A percentile compares a stretch with the other conserved stretches of the same genome.
These are phyloP conservation scores for Aureobasidium sp. DNA, from an alignment of 2,329 filamentous ascomycete species.

Conservation along the genomic window DNA sequence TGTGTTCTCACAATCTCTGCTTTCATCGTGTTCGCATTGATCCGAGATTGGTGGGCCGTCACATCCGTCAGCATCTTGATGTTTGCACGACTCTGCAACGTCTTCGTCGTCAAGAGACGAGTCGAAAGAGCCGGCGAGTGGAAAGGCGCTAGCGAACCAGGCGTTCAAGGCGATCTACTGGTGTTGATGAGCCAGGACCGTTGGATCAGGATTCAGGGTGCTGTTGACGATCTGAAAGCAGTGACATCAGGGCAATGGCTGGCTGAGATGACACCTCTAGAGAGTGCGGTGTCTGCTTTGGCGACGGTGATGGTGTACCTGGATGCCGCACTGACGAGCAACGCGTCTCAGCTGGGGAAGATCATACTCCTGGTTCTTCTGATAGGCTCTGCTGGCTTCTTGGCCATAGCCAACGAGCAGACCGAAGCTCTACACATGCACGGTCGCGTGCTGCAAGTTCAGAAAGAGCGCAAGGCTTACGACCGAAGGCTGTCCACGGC, in stretches of 20 bases:
- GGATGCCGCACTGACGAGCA: conserved; percentile 49
- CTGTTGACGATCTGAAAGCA: conserved; percentile 51
- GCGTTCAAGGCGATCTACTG: conserved; percentile 41
- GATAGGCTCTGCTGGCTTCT: conserved; percentile 46
- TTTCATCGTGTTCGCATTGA: conserved; percentile 11
- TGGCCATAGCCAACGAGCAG: conserved; percentile 49
- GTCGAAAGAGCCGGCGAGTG: conserved; percentile 26
- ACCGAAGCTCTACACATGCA: conserved; percentile 46
- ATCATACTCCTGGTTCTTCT: conserved; percentile 47
- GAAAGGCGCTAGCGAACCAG: conserved; percentile 33
- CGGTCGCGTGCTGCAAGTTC: conserved; percentile 35
- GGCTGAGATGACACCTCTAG: conserved; percentile 42
- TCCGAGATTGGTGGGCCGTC: conserved; percentile 40
- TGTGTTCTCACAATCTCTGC: conserved; percentile 17
- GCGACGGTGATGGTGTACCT: conserved; percentile 54
- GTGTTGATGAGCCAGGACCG: conserved; percentile 48
- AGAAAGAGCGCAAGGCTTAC: conserved; percentile 27
- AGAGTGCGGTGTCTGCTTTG: conserved; percentile 47
- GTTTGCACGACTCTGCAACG: conserved; percentile 49
- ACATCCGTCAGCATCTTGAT: conserved; percentile 45
- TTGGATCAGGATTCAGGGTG: conserved; percentile 48
- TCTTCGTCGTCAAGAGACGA: conserved; percentile 50
- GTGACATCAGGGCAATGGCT: conserved; percentile 54
- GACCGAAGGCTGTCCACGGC: conserved; percentile 32
- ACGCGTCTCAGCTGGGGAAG: conserved; percentile 48